Evolutionary conservation across 2,329 filamentous ascomycete species (phyloP).

Genomic region (Cladophialophora yegresii): DNA sequence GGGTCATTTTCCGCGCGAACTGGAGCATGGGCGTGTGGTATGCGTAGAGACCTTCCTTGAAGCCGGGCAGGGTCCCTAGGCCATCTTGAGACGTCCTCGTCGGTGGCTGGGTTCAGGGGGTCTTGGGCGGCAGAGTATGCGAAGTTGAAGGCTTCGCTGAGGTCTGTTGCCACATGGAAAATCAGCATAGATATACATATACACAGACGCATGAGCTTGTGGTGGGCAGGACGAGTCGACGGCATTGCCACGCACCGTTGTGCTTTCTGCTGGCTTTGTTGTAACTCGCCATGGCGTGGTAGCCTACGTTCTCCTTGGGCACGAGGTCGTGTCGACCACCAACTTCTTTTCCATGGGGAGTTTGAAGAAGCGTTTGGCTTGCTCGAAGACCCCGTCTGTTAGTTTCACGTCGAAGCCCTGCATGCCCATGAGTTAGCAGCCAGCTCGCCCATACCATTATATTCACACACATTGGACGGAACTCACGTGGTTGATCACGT

Average conservation of each 20-base stretch:
- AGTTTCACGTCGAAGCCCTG: conserved; percentile 11
- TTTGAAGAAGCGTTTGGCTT: conserved; percentile 49
- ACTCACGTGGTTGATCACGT: conserved; percentile 41
- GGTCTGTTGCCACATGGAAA: conserved; percentile 13
- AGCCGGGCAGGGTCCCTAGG: conserved; percentile 35
- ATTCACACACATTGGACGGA: neutral
- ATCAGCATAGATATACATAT: neutral
- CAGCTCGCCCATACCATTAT: too few relatives aligned
- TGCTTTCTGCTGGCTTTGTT: conserved; percentile 26
- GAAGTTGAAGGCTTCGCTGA: conserved; percentile 29
- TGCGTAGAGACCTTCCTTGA: conserved; percentile 22
- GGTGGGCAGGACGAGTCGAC: neutral
- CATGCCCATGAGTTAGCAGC: conserved; percentile 37
- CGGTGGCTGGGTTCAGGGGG: conserved; percentile 8
- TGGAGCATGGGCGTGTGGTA: conserved; percentile 26
- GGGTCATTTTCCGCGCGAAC: conserved; percentile 42
- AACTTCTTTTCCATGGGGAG: conserved; percentile 51
- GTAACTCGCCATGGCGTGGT: conserved; percentile 23
- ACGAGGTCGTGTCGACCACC: conserved; percentile 47
- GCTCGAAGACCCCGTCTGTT: conserved; percentile 41
- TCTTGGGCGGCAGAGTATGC: conserved; percentile 23
- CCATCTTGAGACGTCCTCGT: conserved; percentile 19
- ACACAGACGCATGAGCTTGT: neutral
- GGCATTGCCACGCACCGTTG: conserved; percentile 23
- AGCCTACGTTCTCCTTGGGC: conserved; percentile 25